phyloP scores from a whole-genome alignment of 1,284 basidiomycete species.

The Ganoderma leucocontextum region DNA sequence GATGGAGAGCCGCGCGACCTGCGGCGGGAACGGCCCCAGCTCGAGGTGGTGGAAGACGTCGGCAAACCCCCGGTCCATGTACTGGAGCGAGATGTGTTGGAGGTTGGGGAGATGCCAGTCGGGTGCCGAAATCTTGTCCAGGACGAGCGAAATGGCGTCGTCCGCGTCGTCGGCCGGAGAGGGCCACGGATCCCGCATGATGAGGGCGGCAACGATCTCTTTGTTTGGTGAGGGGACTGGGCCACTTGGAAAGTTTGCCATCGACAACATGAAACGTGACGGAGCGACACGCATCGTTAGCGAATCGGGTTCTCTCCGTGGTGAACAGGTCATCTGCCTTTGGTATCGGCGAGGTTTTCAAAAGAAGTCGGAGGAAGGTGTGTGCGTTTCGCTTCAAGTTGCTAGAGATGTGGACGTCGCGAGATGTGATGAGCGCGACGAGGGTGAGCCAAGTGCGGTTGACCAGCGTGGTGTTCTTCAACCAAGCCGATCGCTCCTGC shows the following conservation, averaged over 20 bases:
- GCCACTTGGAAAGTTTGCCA: too few relatives aligned
- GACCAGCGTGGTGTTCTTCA: conserved; percentile 42
- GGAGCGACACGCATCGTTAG: conserved; percentile 37
- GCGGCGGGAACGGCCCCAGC: conserved; percentile 41
- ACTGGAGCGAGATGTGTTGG: conserved; percentile 43
- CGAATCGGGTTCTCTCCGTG: conserved; percentile 29
- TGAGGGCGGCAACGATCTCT: neutral
- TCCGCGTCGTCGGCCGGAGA: conserved; percentile 29
- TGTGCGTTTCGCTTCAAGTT: conserved; percentile 38
- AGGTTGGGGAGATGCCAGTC: conserved; percentile 43
- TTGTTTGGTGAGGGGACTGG: too few relatives aligned
- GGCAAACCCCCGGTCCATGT: conserved; percentile 45
- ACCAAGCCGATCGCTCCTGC: conserved; percentile 41
- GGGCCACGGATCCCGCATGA: conserved; percentile 8
- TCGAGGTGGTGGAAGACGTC: conserved; percentile 45
- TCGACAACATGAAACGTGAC: conserved; percentile 43
- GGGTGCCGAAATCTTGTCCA: conserved; percentile 39
- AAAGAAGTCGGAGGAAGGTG: conserved; percentile 38
- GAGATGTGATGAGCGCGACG: conserved; percentile 42
- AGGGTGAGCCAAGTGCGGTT: conserved; percentile 42
- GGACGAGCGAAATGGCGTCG: conserved; percentile 35
- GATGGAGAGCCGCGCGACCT: conserved; percentile 43
- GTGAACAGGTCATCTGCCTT: conserved; percentile 29
- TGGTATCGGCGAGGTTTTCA: conserved; percentile 24
- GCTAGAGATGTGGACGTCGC: conserved; percentile 44